Evolutionary conservation across 2,329 filamentous ascomycete genomes (phyloP).

Genomic region (Cadophora sp.): DNA sequence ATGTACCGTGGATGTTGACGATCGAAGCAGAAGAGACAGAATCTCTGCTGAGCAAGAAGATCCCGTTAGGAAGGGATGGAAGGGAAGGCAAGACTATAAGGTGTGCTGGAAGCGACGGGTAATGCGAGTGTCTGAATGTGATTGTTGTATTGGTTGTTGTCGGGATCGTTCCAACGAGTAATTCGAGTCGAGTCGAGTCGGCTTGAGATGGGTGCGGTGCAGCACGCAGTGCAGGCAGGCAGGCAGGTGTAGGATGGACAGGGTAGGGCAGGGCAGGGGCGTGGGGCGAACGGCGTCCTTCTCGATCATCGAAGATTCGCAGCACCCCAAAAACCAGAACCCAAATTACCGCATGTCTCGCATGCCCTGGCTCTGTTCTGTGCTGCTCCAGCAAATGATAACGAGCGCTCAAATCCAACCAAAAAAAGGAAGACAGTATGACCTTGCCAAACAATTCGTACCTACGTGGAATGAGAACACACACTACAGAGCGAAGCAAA

Average conservation of each 20-base stretch:
- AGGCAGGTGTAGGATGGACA: neutral
- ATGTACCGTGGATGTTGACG: conserved; percentile 25
- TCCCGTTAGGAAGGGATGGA: conserved; percentile 23
- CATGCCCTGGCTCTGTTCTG: neutral
- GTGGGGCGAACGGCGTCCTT: neutral
- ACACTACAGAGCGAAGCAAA: neutral
- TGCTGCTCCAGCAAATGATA: neutral
- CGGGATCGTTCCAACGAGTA: conserved; percentile 5
- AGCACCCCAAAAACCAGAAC: neutral
- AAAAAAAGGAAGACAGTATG: neutral
- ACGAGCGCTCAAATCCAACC: too few relatives aligned
- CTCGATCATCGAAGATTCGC: neutral
- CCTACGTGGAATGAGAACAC: neutral
- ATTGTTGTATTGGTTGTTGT: conserved; percentile 18
- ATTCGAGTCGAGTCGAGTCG: neutral
- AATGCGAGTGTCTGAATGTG: conserved; percentile 32
- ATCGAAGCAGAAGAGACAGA: conserved; percentile 35
- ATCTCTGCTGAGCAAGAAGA: conserved; percentile 33
- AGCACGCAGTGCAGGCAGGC: neutral
- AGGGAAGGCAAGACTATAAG: conserved; percentile 28
- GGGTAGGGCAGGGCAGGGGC: neutral
- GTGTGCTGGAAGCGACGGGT: conserved; percentile 33
- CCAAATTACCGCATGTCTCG: neutral
- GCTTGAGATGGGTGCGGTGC: neutral
- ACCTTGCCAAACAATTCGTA: neutral